phyloP scores from a whole-genome alignment of 2,329 filamentous ascomycete species.

The Sporothrix pseudoabietina region DNA sequence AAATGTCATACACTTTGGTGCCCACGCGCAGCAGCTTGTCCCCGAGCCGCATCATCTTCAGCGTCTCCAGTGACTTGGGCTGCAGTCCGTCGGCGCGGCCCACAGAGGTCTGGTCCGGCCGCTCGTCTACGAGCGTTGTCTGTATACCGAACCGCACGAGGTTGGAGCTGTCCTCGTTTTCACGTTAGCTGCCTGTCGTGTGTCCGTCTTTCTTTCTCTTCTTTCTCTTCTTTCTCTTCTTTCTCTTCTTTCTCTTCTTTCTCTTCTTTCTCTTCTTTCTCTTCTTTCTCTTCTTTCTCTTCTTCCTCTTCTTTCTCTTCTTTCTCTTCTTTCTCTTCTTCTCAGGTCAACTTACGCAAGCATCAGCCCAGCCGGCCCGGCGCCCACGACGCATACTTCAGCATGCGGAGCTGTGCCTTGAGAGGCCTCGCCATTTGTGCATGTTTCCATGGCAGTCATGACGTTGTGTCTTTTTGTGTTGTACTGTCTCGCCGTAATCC shows the following conservation, averaged over 20 bases:
- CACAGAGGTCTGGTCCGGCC: slow-evolving; percentile 42
- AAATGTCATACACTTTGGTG: slow-evolving; percentile 71
- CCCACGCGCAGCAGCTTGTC: slow-evolving; percentile 66
- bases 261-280: background rate
- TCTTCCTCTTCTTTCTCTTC: background rate
- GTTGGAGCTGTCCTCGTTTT: slow-evolving; percentile 24
- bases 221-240: background rate
- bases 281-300: background rate
- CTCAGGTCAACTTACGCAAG: slow-evolving; percentile 39
- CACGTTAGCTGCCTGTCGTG: background rate
- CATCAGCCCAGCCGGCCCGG: slow-evolving; percentile 46
- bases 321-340: background rate
- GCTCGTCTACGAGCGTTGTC: slow-evolving; percentile 17
- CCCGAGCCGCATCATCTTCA: slow-evolving; percentile 69
- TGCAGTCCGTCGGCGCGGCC: slow-evolving; percentile 70
- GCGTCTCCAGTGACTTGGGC: slow-evolving; percentile 76
- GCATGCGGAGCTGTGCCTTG: background rate
- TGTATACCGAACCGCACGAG: slow-evolving; percentile 59
- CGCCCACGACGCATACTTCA: slow-evolving; percentile 38
- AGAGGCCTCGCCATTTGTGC: background rate
- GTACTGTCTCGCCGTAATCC: background rate
- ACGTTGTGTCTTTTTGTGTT: background rate
- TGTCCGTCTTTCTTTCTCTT: background rate
- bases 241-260: background rate
- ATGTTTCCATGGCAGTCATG: background rate